A percentile compares a stretch with the other conserved stretches of the same genome.
These are phyloP conservation scores for Corymbia maculata DNA, from an alignment of 345 rosid species.

Conservation along the genomic window DNA sequence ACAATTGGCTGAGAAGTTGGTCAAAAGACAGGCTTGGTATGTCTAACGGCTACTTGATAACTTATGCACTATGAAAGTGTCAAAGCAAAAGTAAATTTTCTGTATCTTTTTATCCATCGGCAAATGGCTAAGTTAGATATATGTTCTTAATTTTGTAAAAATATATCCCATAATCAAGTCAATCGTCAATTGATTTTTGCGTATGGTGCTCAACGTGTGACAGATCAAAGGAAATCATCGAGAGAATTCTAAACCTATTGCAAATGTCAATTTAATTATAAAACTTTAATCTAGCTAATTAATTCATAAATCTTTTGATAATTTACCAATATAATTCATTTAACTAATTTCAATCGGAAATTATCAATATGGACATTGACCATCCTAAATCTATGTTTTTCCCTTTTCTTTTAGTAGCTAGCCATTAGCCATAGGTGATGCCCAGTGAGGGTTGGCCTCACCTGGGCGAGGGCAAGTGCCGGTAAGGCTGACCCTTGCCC, in stretches of 20 bases:
- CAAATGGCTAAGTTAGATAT: not conserved
- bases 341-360: too few relatives aligned
- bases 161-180: not conserved
- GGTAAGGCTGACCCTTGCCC: too few relatives aligned
- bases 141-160: not conserved
- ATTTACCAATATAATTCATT: too few relatives aligned
- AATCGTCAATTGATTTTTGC: not conserved
- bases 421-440: not conserved
- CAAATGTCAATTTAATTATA: not conserved
- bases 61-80: not conserved
- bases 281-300: too few relatives aligned
- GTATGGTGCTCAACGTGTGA: not conserved
- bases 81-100: not conserved
- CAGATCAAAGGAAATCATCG: not conserved
- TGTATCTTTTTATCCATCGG: not conserved
- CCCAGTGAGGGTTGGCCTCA: too few relatives aligned
- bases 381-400: too few relatives aligned
- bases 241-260: not conserved
- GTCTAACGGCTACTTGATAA: not conserved
- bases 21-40: too few relatives aligned
- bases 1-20: too few relatives aligned
- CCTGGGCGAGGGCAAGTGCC: too few relatives aligned
- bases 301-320: rapidly evolving
- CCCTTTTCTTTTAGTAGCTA: too few relatives aligned
- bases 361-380: rapidly evolving